phyloP scores from a whole-genome alignment of 2,329 filamentous ascomycete genomes.

The Stenocarpella maydis region DNA sequence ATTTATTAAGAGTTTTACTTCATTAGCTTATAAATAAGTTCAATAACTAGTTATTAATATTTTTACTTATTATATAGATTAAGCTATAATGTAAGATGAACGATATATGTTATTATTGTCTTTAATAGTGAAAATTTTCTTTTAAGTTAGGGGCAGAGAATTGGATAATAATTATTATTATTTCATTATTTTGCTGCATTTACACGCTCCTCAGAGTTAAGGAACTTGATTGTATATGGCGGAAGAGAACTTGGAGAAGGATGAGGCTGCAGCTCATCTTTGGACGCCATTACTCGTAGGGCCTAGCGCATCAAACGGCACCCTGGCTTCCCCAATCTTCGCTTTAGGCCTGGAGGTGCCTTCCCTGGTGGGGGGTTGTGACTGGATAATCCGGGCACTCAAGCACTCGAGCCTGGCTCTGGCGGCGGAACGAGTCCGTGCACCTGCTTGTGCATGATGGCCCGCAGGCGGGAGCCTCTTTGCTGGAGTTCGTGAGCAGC shows the following conservation, averaged over 20 bases:
- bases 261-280: constrained; percentile 11
- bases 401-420: no score
- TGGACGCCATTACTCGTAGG: not conserved
- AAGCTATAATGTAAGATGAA: no score
- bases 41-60: no score
- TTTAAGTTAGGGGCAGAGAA: no score
- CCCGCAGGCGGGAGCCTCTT: constrained; percentile 33
- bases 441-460: constrained; percentile 30
- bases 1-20: no score
- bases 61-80: no score
- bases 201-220: no score
- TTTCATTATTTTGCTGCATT: not conserved
- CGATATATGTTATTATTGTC: no score
- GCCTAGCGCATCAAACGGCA: constrained; percentile 2
- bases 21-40: no score
- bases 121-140: no score
- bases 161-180: no score
- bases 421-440: constrained; percentile 31
- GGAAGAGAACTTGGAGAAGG: not conserved
- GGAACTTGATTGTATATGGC: not conserved
- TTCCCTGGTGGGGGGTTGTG: constrained; percentile 2
- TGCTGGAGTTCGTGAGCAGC: constrained; percentile 31
- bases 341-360: not conserved
- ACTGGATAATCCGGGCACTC: constrained; percentile 9
- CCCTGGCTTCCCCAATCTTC: constrained; percentile 24